A percentile compares a stretch with the other conserved stretches of the same genome.
Evolutionary conservation across 306 rosid species (phyloP).

Genomic region (Biancaea sappan): DNA sequence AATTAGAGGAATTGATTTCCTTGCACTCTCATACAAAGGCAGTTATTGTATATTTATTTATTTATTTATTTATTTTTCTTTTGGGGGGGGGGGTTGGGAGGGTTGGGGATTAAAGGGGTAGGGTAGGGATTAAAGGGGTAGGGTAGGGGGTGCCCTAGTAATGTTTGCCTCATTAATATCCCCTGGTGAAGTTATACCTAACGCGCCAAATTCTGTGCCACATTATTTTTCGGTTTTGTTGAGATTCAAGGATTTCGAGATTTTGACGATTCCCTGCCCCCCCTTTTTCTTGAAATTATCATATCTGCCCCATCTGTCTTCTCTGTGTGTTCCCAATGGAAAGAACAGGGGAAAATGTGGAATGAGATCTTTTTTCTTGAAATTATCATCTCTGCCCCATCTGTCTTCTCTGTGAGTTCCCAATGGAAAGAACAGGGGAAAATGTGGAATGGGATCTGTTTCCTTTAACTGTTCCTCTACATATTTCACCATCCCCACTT

Average conservation of each 20-base stretch:
- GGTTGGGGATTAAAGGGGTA: too few relatives aligned
- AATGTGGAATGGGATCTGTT: background rate
- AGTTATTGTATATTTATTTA: too few relatives aligned
- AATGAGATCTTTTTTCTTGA: background rate
- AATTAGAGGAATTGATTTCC: background rate
- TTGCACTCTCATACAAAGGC: background rate
- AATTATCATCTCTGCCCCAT: background rate
- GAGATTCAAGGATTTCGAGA: conserved; percentile 5
- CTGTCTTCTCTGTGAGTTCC: background rate
- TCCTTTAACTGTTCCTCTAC: background rate
- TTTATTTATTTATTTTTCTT: too few relatives aligned
- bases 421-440: background rate
- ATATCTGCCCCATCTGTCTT: background rate
- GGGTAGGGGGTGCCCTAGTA: conserved; percentile 28
- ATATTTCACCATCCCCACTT: conserved; percentile 32
- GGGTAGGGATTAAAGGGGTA: too few relatives aligned
- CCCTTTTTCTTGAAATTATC: background rate
- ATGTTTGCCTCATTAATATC: conserved; percentile 31
- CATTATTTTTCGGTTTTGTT: conserved; percentile 34
- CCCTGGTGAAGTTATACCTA: conserved; percentile 33
- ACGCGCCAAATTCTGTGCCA: conserved; percentile 29
- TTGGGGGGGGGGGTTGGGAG: too few relatives aligned
- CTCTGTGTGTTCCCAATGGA: background rate
- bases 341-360: background rate
- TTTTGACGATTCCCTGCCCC: conserved; percentile 28